phyloP scores from a whole-genome alignment of 306 rosid genomes.

The Lablab purpureus region DNA sequence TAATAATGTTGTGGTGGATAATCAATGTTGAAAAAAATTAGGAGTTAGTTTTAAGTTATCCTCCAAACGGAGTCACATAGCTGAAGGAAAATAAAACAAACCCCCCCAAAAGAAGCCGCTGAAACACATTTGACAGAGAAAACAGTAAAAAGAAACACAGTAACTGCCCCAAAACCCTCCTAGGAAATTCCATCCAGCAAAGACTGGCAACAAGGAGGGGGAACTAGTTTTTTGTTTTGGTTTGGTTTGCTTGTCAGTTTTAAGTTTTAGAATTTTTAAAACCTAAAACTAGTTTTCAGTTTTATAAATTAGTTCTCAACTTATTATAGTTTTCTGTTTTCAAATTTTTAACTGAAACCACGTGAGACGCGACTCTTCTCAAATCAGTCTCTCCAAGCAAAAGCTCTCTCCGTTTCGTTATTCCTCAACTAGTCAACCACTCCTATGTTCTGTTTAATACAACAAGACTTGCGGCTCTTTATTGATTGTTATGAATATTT shows the following conservation, averaged over 20 bases:
- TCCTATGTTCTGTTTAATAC: neutral
- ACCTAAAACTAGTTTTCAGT: neutral
- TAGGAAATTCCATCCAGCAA: constrained; percentile 2
- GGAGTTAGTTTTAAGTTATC: constrained; percentile 13
- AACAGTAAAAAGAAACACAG: neutral
- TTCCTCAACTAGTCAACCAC: neutral
- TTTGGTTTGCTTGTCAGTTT: neutral
- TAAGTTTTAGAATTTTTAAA: neutral
- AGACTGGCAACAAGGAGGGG: neutral
- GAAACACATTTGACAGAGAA: neutral
- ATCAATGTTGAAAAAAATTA: neutral
- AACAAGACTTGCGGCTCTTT: neutral
- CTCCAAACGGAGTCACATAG: neutral
- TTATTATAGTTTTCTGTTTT: neutral
- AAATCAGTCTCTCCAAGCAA: neutral
- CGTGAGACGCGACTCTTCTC: neutral
- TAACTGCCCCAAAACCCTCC: neutral
- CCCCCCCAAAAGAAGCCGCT: neutral
- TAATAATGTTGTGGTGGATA: neutral
- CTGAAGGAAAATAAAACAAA: constrained; percentile 6
- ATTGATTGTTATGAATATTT: neutral
- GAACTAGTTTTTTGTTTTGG: neutral
- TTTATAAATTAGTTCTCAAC: neutral
- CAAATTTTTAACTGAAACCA: neutral
- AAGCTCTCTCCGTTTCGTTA: neutral